Percentiles rank a stretch among this genome's conserved stretches.
Evolutionary conservation across 495 filamentous ascomycete species (phyloP).

Genomic region (Trichoderma reesei): DNA sequence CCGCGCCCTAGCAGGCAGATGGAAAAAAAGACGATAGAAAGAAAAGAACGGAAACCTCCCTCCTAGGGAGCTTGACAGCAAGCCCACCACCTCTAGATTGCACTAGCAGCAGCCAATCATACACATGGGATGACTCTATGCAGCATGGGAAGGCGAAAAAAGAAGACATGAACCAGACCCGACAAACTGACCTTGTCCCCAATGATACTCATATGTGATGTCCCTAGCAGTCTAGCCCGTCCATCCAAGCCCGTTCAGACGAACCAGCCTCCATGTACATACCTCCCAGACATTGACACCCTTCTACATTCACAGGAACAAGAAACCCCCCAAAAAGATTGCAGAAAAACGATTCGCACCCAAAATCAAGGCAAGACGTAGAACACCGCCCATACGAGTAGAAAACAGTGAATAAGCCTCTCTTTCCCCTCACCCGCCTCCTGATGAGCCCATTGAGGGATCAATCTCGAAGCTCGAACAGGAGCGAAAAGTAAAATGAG

Average conservation of each 20-base stretch:
- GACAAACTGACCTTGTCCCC: background rate
- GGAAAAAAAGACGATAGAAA: no score
- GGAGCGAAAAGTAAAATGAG: background rate
- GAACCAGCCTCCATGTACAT: background rate
- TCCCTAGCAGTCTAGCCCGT: background rate
- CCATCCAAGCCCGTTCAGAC: background rate
- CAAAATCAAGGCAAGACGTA: background rate
- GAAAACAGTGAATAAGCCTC: background rate
- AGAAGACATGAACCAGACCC: background rate
- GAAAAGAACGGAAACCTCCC: background rate
- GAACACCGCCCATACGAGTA: background rate
- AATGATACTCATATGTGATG: background rate
- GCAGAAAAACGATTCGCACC: no score
- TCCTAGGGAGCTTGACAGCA: background rate
- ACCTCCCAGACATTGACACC: background rate
- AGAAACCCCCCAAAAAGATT: background rate
- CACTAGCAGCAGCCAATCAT: background rate
- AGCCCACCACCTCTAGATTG: background rate
- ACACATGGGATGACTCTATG: background rate
- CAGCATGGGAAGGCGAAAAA: conserved; percentile 2
- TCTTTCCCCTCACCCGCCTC: background rate
- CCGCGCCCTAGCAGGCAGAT: background rate
- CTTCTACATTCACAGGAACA: background rate
- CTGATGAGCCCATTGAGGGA: background rate
- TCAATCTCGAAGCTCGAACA: background rate